Evolutionary conservation across 306 rosid species (phyloP).

Genomic region (Macrotyloma uniflorum): DNA sequence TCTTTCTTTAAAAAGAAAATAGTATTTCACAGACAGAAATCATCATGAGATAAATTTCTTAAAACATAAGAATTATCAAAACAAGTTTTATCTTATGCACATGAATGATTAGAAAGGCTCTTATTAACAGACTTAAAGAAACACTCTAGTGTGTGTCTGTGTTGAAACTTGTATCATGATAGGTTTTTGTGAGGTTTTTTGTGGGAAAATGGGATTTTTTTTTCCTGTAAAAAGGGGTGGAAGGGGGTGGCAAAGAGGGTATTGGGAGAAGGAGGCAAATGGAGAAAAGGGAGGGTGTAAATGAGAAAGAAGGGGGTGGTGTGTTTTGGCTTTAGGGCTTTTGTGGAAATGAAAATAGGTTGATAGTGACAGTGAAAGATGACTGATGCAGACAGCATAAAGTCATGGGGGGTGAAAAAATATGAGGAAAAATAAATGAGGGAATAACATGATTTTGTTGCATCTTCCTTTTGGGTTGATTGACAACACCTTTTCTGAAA

Average conservation of each 20-base stretch:
- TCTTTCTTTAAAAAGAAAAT: neutral
- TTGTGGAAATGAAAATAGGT: conserved; percentile 59
- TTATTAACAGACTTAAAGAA: too few species aligned
- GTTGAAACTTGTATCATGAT: too few species aligned
- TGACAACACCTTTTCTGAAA: conserved; percentile 56
- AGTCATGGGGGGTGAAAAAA: conserved; percentile 31
- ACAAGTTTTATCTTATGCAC: too few species aligned
- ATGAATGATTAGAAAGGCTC: neutral
- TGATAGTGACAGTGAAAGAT: conserved; percentile 59
- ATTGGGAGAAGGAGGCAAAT: conserved; percentile 20
- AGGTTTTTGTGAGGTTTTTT: conserved; percentile 22
- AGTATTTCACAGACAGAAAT: too few species aligned
- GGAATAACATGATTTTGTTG: conserved; percentile 76
- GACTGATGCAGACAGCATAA: conserved; percentile 69
- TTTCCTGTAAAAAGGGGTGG: conserved; percentile 44
- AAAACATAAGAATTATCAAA: neutral
- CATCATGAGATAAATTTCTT: too few species aligned
- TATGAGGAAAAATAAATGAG: conserved; percentile 7
- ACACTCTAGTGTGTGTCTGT: too few species aligned
- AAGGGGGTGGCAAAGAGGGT: conserved; percentile 29
- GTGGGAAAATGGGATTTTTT: conserved; percentile 37
- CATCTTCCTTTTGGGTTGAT: conserved; percentile 60
- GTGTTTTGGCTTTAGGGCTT: conserved; percentile 54
- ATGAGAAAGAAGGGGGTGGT: conserved; percentile 30
- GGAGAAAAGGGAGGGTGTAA: conserved; percentile 34